Conservation (phyloP, 805 yeast genomes). For the Suhomyces tanzawaensis region DNA sequence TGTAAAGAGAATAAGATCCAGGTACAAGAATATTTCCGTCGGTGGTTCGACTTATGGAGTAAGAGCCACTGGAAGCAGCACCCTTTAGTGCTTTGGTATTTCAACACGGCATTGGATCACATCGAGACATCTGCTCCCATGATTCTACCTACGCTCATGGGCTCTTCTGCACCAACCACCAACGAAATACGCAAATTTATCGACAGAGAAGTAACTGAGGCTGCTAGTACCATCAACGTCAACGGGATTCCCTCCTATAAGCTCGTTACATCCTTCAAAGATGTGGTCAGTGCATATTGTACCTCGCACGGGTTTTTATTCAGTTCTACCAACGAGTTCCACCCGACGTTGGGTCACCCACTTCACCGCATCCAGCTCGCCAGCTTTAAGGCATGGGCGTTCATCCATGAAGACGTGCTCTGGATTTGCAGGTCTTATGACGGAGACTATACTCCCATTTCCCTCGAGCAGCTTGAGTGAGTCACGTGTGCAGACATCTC, state of each 20-base stretch:
- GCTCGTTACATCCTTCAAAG: conserved; percentile 53
- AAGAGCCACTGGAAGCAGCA: neutral
- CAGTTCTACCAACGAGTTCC: conserved; percentile 26
- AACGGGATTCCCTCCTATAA: conserved; percentile 43
- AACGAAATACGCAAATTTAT: neutral
- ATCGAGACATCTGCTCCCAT: conserved; percentile 6
- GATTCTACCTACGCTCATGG: conserved; percentile 14
- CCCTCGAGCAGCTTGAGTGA: conserved; percentile 2
- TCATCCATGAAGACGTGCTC: conserved; percentile 63
- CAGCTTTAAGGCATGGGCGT: conserved; percentile 40
- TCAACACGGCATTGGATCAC: conserved; percentile 13
- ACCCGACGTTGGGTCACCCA: conserved; percentile 39
- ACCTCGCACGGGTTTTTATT: conserved; percentile 45
- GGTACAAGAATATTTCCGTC: conserved; percentile 1
- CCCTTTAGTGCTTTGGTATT: conserved; percentile 20
- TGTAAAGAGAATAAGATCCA: neutral
- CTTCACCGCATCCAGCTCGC: conserved; percentile 41
- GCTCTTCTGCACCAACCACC: conserved; percentile 1
- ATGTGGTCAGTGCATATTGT: conserved; percentile 65
- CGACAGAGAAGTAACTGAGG: neutral
- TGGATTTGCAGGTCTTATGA: conserved; percentile 40
- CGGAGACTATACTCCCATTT: conserved; percentile 41
- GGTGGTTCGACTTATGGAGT: conserved; percentile 22
- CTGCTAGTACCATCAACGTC: conserved; percentile 10
- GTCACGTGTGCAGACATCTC: neutral